phyloP scores from a whole-genome alignment of 225 moss, liverwort and hornwort genomes.

The Climacium dendroides region DNA sequence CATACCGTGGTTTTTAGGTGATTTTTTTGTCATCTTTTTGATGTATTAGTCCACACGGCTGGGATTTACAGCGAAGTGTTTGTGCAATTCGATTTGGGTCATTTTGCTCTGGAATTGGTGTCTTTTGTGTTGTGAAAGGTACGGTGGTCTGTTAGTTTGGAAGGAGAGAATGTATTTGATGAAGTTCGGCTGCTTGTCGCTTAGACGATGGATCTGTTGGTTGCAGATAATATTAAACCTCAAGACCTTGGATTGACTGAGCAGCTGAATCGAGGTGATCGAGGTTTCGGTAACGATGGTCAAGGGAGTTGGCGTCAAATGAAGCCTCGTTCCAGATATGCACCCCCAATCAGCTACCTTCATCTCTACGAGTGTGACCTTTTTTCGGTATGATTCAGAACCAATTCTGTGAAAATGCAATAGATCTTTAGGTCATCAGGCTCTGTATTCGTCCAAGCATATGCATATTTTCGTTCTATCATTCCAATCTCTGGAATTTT shows the following conservation, averaged over 20 bases:
- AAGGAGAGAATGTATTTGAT: neutral
- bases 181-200: neutral
- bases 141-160: neutral
- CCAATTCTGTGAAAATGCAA: neutral
- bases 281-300: slow-evolving; percentile 64
- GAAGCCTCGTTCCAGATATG: slow-evolving; percentile 52
- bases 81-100: neutral
- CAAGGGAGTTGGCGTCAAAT: slow-evolving; percentile 53
- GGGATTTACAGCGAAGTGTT: neutral
- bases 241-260: slow-evolving; percentile 72
- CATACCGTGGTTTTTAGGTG: neutral
- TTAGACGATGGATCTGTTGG: neutral
- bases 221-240: slow-evolving; percentile 53
- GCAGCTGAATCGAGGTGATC: slow-evolving; percentile 61
- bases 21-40: neutral
- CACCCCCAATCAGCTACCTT: slow-evolving; percentile 84
- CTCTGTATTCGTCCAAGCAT: neutral
- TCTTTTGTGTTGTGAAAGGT: neutral
- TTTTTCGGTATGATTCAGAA: slow-evolving; percentile 54
- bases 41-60: neutral
- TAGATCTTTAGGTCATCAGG: neutral
- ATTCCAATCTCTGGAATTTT: neutral
- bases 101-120: neutral
- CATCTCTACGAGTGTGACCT: slow-evolving; percentile 85
- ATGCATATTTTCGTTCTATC: neutral